A percentile compares a stretch with the other conserved stretches of the same genome.
Conservation (phyloP, 164 flowering plant species). For the Malania oleifera region DNA sequence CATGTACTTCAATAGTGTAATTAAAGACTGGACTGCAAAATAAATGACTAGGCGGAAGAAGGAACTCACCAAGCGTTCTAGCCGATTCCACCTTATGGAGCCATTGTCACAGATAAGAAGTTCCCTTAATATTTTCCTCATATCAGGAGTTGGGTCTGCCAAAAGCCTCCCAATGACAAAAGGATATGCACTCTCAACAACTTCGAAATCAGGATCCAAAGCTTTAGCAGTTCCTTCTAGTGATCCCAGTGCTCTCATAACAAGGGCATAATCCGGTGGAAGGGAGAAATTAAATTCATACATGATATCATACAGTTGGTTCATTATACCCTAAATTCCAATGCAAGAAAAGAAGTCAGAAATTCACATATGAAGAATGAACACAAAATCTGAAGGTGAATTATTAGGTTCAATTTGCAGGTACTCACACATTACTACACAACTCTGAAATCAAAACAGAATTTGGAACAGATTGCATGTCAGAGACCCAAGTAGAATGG, state of each 20-base stretch:
- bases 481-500: too few species aligned
- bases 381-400: too few species aligned
- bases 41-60: conserved; percentile 3
- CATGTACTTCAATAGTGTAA: neutral
- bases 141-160: conserved; percentile 88
- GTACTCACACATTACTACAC: too few species aligned
- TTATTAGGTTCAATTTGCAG: too few species aligned
- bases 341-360: neutral
- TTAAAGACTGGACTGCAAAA: neutral
- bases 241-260: conserved; percentile 88
- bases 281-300: conserved; percentile 85
- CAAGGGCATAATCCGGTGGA: conserved; percentile 95
- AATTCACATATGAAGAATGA: too few species aligned
- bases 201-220: conserved; percentile 84
- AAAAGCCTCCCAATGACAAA: conserved; percentile 87
- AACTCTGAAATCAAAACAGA: too few species aligned
- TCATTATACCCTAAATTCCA: conserved; percentile 68
- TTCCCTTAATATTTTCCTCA: conserved; percentile 87
- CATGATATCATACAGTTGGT: conserved; percentile 86
- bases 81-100: conserved; percentile 89
- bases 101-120: conserved; percentile 84
- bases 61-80: conserved; percentile 75
- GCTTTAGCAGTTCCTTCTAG: conserved; percentile 97
- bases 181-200: conserved; percentile 93
- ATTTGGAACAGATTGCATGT: too few species aligned